Percentiles rank a stretch among this genome's conserved stretches.
phyloP scores from a whole-genome alignment of 306 rosid genomes.

The Sesbania bispinosa region DNA sequence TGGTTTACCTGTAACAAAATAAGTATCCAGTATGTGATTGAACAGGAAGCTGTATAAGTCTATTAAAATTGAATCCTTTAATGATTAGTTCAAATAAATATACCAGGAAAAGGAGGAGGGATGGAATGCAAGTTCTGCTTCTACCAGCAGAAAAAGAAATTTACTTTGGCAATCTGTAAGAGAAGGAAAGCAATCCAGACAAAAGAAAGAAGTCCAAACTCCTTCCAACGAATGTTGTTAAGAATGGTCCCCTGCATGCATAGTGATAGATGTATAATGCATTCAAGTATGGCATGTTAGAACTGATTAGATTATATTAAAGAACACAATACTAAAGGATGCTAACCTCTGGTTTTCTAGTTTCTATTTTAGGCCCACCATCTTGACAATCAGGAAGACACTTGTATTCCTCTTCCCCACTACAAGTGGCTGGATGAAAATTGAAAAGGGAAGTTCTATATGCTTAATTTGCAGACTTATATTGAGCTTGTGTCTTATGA shows the following conservation, averaged over 20 bases:
- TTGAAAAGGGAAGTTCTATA: background rate
- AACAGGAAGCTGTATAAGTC: slow-evolving; percentile 53
- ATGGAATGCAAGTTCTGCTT: background rate
- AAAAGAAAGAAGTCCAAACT: slow-evolving; percentile 60
- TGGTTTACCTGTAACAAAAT: slow-evolving; percentile 60
- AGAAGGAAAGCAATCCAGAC: slow-evolving; percentile 70
- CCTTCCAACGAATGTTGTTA: slow-evolving; percentile 62
- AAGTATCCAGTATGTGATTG: slow-evolving; percentile 57
- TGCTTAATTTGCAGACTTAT: background rate
- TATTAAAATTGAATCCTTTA: slow-evolving; percentile 14
- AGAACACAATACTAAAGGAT: background rate
- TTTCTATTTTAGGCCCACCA: slow-evolving; percentile 13
- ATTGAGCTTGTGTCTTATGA: background rate
- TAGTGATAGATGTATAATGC: no score
- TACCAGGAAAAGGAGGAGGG: background rate
- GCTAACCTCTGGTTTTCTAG: slow-evolving; percentile 42
- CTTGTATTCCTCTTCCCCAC: slow-evolving; percentile 50
- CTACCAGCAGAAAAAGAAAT: background rate
- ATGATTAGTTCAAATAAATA: slow-evolving; percentile 1
- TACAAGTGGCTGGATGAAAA: slow-evolving; percentile 26
- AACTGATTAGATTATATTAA: background rate
- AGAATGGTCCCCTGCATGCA: slow-evolving; percentile 44
- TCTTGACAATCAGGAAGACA: slow-evolving; percentile 48
- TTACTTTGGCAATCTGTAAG: slow-evolving; percentile 64
- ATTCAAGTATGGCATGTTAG: background rate